Percentiles rank a stretch among this genome's conserved stretches.
Evolutionary conservation across 805 yeast species (phyloP).

Genomic region (Komagataella mondaviorum): DNA sequence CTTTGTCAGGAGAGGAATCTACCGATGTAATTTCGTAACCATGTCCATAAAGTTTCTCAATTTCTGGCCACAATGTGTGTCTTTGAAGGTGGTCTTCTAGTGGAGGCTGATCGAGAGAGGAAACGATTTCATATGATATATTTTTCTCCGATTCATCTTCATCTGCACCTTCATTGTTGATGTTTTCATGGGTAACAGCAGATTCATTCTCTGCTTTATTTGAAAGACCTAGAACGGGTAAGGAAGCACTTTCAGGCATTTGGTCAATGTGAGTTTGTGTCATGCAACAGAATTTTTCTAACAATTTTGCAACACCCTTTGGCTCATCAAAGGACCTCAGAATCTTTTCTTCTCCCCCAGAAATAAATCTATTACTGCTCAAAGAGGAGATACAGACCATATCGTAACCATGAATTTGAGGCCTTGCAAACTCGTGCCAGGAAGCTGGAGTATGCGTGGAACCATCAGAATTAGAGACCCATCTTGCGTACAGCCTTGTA

Average conservation of each 20-base stretch:
- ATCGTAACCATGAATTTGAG: conserved; percentile 97
- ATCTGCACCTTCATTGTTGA: conserved; percentile 26
- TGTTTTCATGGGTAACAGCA: conserved; percentile 23
- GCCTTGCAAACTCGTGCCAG: conserved; percentile 92
- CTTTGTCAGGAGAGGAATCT: conserved; percentile 52
- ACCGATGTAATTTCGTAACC: conserved; percentile 86
- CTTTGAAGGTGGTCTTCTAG: conserved; percentile 85
- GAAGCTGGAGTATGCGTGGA: conserved; percentile 17
- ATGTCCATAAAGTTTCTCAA: conserved; percentile 92
- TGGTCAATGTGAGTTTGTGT: conserved; percentile 13
- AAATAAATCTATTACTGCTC: conserved; percentile 51
- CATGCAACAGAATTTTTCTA: conserved; percentile 41
- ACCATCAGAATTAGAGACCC: conserved; percentile 26
- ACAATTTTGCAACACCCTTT: conserved; percentile 50
- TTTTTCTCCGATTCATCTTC: conserved; percentile 19
- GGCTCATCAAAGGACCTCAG: conserved; percentile 86
- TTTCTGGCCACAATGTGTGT: conserved; percentile 88
- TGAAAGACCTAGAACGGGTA: conserved; percentile 89
- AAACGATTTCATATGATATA: conserved; percentile 32
- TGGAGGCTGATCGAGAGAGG: conserved; percentile 47
- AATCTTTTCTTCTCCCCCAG: conserved; percentile 94
- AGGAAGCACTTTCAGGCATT: conserved; percentile 74
- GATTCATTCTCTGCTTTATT: conserved; percentile 67
- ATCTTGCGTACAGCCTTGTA: conserved; percentile 66
- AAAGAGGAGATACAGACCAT: conserved; percentile 71